Evolutionary conservation across 108 stramenopile genomes (phyloP).

Genomic region (Asterionellopsis glacialis): DNA sequence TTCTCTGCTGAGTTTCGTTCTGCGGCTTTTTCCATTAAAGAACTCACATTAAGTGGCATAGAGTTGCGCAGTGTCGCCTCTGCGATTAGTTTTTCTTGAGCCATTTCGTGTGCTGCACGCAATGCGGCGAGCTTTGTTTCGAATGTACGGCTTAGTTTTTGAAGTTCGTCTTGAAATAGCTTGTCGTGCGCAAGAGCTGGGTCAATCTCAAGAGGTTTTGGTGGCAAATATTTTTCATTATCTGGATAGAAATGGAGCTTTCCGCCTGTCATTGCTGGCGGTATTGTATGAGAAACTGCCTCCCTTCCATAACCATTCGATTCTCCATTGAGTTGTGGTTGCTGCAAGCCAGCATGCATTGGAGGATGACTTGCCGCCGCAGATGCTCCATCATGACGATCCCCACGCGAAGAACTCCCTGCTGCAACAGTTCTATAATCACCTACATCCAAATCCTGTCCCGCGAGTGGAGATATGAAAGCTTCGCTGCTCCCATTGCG

Average conservation of each 20-base stretch:
- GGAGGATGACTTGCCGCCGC: constrained; percentile 1
- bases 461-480: background rate
- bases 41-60: constrained; percentile 65
- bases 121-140: constrained; percentile 61
- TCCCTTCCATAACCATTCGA: constrained; percentile 1
- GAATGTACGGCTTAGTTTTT: constrained; percentile 62
- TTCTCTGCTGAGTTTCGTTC: constrained; percentile 38
- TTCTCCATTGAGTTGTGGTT: too few relatives aligned
- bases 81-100: constrained; percentile 77
- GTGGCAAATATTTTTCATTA: constrained; percentile 28
- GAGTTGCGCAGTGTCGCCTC: constrained; percentile 68
- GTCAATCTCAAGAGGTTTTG: constrained; percentile 43
- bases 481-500: background rate
- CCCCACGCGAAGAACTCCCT: constrained; percentile 2
- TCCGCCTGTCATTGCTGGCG: background rate
- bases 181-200: constrained; percentile 57
- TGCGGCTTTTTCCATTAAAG: constrained; percentile 74
- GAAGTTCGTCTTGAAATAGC: constrained; percentile 57
- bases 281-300: background rate
- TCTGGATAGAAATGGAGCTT: constrained; percentile 1
- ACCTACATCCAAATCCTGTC: background rate
- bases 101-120: constrained; percentile 70
- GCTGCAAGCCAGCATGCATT: background rate
- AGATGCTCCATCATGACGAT: background rate
- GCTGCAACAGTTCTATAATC: constrained; percentile 15